Evolutionary conservation across 2,329 filamentous ascomycete genomes (phyloP).

Genomic region (Lomentospora prolificans): DNA sequence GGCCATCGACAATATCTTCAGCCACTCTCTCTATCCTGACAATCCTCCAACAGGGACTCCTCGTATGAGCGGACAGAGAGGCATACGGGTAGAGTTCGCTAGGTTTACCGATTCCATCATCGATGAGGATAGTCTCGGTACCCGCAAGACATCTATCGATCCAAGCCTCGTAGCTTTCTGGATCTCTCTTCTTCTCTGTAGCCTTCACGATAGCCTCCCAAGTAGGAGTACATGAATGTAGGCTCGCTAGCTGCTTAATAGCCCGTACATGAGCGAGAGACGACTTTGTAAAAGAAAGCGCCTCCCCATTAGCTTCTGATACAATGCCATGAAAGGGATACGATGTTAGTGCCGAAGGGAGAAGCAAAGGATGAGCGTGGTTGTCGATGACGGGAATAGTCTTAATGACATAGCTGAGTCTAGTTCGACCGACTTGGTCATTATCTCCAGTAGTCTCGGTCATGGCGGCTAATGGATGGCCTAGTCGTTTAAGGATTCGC

Average conservation of each 20-base stretch:
- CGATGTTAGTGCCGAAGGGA: slow-evolving; percentile 33
- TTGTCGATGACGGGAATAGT: slow-evolving; percentile 61
- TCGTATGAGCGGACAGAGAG: slow-evolving; percentile 58
- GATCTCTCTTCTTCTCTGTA: slow-evolving; percentile 25
- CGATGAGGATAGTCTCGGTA: slow-evolving; percentile 66
- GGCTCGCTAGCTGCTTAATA: slow-evolving; percentile 53
- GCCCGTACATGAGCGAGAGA: slow-evolving; percentile 63
- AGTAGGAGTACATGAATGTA: slow-evolving; percentile 54
- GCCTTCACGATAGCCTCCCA: slow-evolving; percentile 45
- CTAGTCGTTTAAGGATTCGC: neutral
- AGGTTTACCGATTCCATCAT: slow-evolving; percentile 57
- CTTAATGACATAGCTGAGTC: slow-evolving; percentile 30
- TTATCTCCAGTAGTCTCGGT: neutral
- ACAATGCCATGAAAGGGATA: slow-evolving; percentile 50
- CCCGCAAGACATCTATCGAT: slow-evolving; percentile 56
- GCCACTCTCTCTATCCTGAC: slow-evolving; percentile 69
- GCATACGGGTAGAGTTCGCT: slow-evolving; percentile 47
- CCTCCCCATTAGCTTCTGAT: slow-evolving; percentile 62
- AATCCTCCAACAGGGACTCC: slow-evolving; percentile 58
- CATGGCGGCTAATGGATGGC: neutral
- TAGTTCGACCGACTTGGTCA: neutral
- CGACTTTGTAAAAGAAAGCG: slow-evolving; percentile 50
- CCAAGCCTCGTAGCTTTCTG: slow-evolving; percentile 43
- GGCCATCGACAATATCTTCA: slow-evolving; percentile 42
- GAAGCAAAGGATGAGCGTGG: slow-evolving; percentile 61